These are phyloP conservation scores for Eustoma russellianum DNA, from an alignment of 257 asterid species.

Conservation along the genomic window DNA sequence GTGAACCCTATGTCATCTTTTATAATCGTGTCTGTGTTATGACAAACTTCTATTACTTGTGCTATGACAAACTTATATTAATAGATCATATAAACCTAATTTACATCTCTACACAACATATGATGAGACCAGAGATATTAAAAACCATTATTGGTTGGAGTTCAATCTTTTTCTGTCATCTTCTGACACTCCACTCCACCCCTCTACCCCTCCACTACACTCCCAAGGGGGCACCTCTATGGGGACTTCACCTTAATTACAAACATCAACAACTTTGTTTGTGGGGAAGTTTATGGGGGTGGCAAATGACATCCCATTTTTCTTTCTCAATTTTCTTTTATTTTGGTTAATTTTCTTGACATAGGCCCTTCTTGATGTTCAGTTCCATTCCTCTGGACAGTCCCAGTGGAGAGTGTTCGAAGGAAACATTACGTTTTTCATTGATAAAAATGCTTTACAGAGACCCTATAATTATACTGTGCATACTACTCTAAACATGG, in stretches of 20 bases:
- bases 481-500: too few relatives aligned
- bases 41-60: too few relatives aligned
- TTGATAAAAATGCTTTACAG: too few relatives aligned
- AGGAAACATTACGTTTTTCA: too few relatives aligned
- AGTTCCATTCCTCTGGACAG: slow-evolving; percentile 64
- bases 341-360: neutral
- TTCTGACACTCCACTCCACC: neutral
- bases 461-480: too few relatives aligned
- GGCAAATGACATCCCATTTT: neutral
- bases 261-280: neutral
- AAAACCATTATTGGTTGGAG: slow-evolving; percentile 18
- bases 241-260: slow-evolving; percentile 10
- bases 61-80: too few relatives aligned
- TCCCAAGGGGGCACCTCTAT: neutral
- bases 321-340: neutral
- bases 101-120: too few relatives aligned
- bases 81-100: too few relatives aligned
- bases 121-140: slow-evolving; percentile 5
- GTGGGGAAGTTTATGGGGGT: neutral
- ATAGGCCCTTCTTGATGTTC: slow-evolving; percentile 7
- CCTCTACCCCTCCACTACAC: neutral
- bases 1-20: too few relatives aligned
- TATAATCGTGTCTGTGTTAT: too few relatives aligned
- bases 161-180: neutral
- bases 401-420: slow-evolving; percentile 82